Evolutionary conservation across 2,329 filamentous ascomycete species (phyloP).

Genomic region (Stemphylium beticola): DNA sequence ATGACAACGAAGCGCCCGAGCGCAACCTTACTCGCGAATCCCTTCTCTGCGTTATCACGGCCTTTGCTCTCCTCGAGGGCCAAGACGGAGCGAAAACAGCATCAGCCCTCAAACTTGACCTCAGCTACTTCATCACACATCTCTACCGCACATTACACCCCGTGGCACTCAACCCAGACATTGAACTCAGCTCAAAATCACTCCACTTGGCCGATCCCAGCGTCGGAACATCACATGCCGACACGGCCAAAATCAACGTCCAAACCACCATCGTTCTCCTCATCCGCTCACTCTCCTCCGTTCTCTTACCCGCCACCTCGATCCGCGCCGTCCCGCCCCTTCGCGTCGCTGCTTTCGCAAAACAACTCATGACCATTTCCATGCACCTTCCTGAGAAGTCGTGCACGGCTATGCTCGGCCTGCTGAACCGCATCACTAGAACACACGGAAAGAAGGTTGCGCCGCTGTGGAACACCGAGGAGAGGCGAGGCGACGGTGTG

Average conservation of each 20-base stretch:
- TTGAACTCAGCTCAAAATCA: conserved; percentile 80
- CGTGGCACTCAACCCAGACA: conserved; percentile 79
- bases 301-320: conserved; percentile 77
- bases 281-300: conserved; percentile 80
- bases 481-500: conserved; percentile 86
- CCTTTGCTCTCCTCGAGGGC: conserved; percentile 92
- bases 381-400: conserved; percentile 93
- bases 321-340: conserved; percentile 78
- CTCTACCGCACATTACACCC: conserved; percentile 86
- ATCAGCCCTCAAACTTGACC: conserved; percentile 81
- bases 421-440: conserved; percentile 79
- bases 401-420: conserved; percentile 75
- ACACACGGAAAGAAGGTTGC: conserved; percentile 82
- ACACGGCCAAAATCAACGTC: conserved; percentile 81
- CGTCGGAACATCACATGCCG: conserved; percentile 50
- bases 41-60: conserved; percentile 92
- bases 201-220: conserved; percentile 73
- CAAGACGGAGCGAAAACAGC: conserved; percentile 90
- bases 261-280: conserved; percentile 94
- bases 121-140: conserved; percentile 93
- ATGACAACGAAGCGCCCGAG: conserved; percentile 52
- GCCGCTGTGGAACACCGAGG: conserved; percentile 92
- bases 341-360: conserved; percentile 88
- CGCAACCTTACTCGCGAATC: conserved; percentile 83
- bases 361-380: conserved; percentile 82